Conservation (phyloP, 768 basidiomycete genomes). For the Pilatotrama ljubarskyi region DNA sequence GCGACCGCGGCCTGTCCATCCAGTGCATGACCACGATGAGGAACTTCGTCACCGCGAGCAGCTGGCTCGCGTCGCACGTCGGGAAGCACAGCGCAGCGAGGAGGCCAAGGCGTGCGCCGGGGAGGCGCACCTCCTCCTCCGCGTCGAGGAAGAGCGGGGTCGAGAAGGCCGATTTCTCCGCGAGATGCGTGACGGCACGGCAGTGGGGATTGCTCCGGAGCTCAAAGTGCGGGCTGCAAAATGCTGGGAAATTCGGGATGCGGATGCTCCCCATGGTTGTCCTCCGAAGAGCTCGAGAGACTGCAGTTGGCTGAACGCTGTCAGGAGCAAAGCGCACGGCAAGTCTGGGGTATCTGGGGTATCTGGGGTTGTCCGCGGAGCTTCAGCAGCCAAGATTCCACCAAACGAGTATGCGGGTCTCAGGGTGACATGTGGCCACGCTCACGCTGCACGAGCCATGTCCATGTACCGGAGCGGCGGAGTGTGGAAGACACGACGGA, state of each 20-base stretch:
- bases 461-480: slow-evolving; percentile 14
- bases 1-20: slow-evolving; percentile 16
- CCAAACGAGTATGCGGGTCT: slow-evolving; percentile 1
- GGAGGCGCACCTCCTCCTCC: slow-evolving; percentile 22
- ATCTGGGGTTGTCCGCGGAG: slow-evolving; percentile 1
- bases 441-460: slow-evolving; percentile 11
- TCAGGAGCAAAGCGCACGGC: background rate
- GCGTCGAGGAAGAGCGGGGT: slow-evolving; percentile 19
- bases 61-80: slow-evolving; percentile 54
- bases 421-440: slow-evolving; percentile 14
- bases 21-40: slow-evolving; percentile 21
- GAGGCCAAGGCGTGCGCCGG: slow-evolving; percentile 45
- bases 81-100: slow-evolving; percentile 62
- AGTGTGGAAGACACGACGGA: background rate
- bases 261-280: slow-evolving; percentile 26
- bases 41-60: slow-evolving; percentile 46
- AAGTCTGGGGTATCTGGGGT: background rate
- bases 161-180: slow-evolving; percentile 26
- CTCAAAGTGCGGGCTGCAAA: slow-evolving; percentile 28
- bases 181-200: slow-evolving; percentile 20
- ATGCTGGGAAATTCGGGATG: slow-evolving; percentile 27
- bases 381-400: slow-evolving; percentile 7
- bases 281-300: background rate
- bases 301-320: background rate
- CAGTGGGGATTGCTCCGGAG: slow-evolving; percentile 30